Evolutionary conservation across 106 monocot genomes (phyloP).

Genomic region (Acorus gramineus): DNA sequence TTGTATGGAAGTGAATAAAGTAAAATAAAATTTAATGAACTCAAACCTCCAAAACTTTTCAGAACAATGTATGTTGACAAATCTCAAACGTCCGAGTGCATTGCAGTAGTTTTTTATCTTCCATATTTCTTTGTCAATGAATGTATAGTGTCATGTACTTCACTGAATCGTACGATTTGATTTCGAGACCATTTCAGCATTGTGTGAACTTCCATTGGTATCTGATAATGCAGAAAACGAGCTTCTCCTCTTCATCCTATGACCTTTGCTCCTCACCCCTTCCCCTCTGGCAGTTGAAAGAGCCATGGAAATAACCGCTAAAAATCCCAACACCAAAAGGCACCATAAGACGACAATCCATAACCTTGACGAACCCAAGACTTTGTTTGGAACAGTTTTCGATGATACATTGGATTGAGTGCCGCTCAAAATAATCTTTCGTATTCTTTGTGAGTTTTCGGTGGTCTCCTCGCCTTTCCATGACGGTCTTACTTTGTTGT

Average conservation of each 20-base stretch:
- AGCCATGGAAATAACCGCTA: constrained; percentile 45
- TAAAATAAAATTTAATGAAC: no score
- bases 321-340: constrained; percentile 57
- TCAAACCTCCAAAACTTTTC: no score
- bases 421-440: constrained; percentile 1
- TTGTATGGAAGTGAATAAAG: no score
- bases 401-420: constrained; percentile 10
- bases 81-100: no score
- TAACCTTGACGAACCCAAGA: constrained; percentile 20
- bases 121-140: no score
- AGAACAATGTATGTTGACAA: no score
- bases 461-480: not conserved
- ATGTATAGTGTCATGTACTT: no score
- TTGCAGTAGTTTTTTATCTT: no score
- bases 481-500: not conserved
- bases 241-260: constrained; percentile 31
- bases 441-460: not conserved
- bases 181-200: constrained; percentile 17
- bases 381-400: constrained; percentile 5
- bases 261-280: constrained; percentile 20
- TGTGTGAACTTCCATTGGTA: constrained; percentile 7
- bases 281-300: constrained; percentile 35
- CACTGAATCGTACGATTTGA: no score
- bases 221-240: constrained; percentile 5
- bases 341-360: constrained; percentile 77